These are phyloP conservation scores for Peterozyma xylosa DNA, from an alignment of 805 yeast species.

Conservation along the genomic window DNA sequence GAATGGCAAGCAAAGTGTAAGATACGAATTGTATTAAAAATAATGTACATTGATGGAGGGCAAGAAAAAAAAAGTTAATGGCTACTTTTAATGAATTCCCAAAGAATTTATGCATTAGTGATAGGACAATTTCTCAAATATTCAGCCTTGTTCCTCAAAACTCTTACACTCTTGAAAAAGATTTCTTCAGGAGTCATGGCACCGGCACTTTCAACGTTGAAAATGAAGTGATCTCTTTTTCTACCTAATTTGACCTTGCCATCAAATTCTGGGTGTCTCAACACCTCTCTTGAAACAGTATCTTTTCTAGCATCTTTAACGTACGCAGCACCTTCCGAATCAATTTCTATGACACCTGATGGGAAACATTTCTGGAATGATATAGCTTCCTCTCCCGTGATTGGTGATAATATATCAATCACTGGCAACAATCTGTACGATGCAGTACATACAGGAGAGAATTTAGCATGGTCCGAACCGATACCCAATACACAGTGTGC, in stretches of 20 bases:
- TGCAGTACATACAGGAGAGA: constrained; percentile 95
- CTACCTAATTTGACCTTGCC: constrained; percentile 90
- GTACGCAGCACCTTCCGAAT: constrained; percentile 58
- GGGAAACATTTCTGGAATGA: constrained; percentile 89
- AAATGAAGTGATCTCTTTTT: constrained; percentile 85
- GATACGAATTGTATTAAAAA: too few species aligned
- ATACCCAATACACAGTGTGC: constrained; percentile 89
- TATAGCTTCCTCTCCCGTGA: constrained; percentile 67
- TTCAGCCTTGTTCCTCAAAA: constrained; percentile 78
- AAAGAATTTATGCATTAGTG: constrained; percentile 21
- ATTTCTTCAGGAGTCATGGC: constrained; percentile 97
- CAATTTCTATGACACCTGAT: constrained; percentile 80
- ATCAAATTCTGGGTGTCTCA: constrained; percentile 86
- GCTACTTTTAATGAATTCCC: too few species aligned
- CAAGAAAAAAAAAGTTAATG: too few species aligned
- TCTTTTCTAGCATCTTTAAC: constrained; percentile 90
- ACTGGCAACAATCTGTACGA: constrained; percentile 89
- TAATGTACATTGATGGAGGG: too few species aligned
- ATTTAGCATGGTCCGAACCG: constrained; percentile 95
- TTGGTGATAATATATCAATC: constrained; percentile 68
- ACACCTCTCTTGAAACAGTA: constrained; percentile 93
- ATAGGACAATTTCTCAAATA: constrained; percentile 75
- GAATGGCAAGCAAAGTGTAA: too few species aligned
- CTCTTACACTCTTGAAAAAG: constrained; percentile 82
- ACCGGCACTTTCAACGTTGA: constrained; percentile 91